phyloP scores from a whole-genome alignment of 2,329 filamentous ascomycete genomes.

The Colletotrichum theobromicola region DNA sequence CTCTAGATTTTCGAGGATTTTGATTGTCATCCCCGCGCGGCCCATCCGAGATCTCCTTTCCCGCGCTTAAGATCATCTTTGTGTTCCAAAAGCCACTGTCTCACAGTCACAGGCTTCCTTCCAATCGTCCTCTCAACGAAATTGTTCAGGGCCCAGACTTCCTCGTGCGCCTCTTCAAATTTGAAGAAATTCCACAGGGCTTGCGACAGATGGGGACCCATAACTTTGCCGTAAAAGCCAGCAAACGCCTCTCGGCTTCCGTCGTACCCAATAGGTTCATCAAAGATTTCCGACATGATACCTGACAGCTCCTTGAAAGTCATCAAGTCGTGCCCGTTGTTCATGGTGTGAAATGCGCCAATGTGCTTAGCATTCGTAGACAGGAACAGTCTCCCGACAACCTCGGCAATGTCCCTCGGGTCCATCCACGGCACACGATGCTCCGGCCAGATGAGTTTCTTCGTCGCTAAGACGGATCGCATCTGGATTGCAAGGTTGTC shows the following conservation, averaged over 20 bases:
- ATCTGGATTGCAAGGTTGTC: not conserved
- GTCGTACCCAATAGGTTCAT: not conserved
- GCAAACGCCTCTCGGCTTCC: not conserved
- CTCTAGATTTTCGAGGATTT: not conserved
- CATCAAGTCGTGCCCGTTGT: not conserved
- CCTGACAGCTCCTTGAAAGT: not conserved
- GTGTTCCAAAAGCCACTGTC: not conserved
- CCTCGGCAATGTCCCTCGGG: not conserved
- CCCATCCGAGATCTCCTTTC: not conserved
- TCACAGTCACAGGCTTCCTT: not conserved
- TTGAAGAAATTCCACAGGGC: not conserved
- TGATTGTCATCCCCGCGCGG: not conserved
- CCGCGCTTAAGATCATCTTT: not conserved
- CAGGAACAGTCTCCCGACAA: not conserved
- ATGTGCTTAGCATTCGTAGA: not conserved
- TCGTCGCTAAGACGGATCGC: not conserved
- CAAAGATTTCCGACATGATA: not conserved
- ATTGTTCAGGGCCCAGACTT: not conserved
- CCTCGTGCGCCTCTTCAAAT: not conserved
- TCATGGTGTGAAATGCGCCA: not conserved
- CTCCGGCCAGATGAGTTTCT: not conserved
- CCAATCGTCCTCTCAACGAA: not conserved
- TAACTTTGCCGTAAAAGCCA: not conserved
- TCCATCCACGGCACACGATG: constrained; percentile 1
- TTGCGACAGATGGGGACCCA: not conserved